A percentile compares a stretch with the other conserved stretches of the same genome.
Conservation (phyloP, 306 rosid genomes). For the Parietaria judaica region DNA sequence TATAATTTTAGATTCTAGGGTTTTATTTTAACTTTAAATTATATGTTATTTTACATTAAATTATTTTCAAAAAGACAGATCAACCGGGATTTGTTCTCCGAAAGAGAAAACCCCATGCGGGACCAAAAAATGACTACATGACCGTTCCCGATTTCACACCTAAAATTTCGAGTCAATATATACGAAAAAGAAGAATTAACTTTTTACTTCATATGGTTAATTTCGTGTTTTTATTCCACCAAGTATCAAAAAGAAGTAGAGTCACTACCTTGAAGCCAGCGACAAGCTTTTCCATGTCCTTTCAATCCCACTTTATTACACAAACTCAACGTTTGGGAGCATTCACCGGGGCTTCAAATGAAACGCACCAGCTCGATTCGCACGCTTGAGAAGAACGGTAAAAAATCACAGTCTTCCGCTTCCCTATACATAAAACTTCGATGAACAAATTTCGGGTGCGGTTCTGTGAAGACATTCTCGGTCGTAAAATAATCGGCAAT, state of each 20-base stretch:
- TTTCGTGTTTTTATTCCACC: neutral
- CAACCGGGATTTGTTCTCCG: neutral
- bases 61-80: no score
- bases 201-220: neutral
- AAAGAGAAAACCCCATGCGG: neutral
- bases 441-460: constrained; percentile 2
- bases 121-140: neutral
- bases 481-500: constrained; percentile 8
- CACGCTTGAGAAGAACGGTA: neutral
- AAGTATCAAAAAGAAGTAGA: neutral
- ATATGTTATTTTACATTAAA: no score
- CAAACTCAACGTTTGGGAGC: neutral
- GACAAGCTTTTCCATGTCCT: neutral
- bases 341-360: neutral
- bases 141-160: no score
- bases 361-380: neutral
- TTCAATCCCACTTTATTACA: neutral
- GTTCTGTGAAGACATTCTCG: constrained; percentile 7
- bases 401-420: neutral
- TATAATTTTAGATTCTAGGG: no score
- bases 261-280: neutral
- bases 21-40: no score
- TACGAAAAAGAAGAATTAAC: no score
- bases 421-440: neutral
- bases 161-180: no score